Evolutionary conservation across 1,284 basidiomycete genomes (phyloP), one percentile per base, ranked within the genome.

Genomic region (Apiotrichum gracile): DNA sequence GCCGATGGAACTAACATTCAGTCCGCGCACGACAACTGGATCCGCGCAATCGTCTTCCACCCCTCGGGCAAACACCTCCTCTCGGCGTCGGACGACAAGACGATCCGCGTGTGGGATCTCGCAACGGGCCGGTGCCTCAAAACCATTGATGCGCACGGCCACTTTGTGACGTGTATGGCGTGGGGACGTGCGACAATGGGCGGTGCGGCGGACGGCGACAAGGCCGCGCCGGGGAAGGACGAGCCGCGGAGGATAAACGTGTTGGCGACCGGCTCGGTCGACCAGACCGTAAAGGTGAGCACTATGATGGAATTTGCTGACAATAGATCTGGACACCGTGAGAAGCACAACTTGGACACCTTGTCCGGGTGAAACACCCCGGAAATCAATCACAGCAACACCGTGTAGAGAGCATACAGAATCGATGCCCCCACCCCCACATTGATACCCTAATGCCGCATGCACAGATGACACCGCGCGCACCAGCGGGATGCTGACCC

Each of bases 11-110:
- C 38, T 42, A 31, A 57, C 47, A 27, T 2, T n/a, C 44, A 86
- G 84, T 76, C 80, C 38, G 86, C 85, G 3, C 88, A 91, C 64
- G 86, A 89, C 72, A 88, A 89, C 63, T 91, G 89, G 88, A 79
- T 91, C 47, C 82, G 87, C 52, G 85, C 84, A 1, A 78, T 91
- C 40, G 83, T 86, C 22, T 91, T 91, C 77, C 88, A 91, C 70
- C 88, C 88, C 0, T 83, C 82, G 8, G 91, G 91, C 37, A 91
- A 91, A 72, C 85, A 83, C 68, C 82, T 94, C 5, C 79, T 94
- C 16, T 91, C 88, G 2, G 88, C 86, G 2, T 87, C 87, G 6
- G 91, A 94, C 72, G 91, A 94, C 78, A 89, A 91, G 75, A 90
- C 88, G 10, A 83, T 93, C 65, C 83, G 88, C 10, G 80, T 91